Conservation (phyloP, 1,284 basidiomycete genomes). For the Cutaneotrichosporon daszewskae region DNA sequence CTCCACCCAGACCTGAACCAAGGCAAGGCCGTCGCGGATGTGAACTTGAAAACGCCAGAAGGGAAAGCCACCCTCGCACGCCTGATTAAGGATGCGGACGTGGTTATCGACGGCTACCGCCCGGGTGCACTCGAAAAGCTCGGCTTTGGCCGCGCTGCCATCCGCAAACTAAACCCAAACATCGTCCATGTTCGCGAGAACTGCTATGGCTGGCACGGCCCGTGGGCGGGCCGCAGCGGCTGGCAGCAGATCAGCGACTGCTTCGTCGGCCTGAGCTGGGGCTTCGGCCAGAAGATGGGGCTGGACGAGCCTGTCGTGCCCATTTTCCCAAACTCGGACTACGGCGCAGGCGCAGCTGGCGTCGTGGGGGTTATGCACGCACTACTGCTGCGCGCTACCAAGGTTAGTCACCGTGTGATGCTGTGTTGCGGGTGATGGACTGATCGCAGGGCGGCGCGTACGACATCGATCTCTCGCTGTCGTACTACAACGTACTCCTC, state of each 20-base stretch:
- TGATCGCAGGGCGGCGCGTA: slow-evolving; percentile 5
- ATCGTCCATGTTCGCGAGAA: slow-evolving; percentile 11
- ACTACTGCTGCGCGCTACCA: slow-evolving; percentile 5
- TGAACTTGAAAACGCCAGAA: slow-evolving; percentile 7
- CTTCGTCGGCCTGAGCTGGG: slow-evolving; percentile 1
- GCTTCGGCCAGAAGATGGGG: slow-evolving; percentile 4
- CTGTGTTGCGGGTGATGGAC: neutral
- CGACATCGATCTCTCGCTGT: slow-evolving; percentile 7
- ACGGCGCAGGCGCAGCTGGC: slow-evolving; percentile 7
- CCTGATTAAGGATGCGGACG: slow-evolving; percentile 7
- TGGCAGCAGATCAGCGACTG: slow-evolving; percentile 15
- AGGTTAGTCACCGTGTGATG: slow-evolving; percentile 1
- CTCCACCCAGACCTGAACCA: slow-evolving; percentile 9
- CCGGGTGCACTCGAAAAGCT: slow-evolving; percentile 6
- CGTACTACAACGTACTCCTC: slow-evolving; percentile 9
- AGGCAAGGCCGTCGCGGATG: slow-evolving; percentile 9
- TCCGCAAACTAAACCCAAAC: slow-evolving; percentile 7
- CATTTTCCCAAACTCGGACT: slow-evolving; percentile 12
- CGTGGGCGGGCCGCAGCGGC: slow-evolving; percentile 9
- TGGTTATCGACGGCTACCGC: slow-evolving; percentile 14
- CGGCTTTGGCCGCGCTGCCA: slow-evolving; percentile 1
- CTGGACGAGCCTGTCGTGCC: slow-evolving; percentile 5
- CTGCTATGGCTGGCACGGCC: slow-evolving; percentile 16
- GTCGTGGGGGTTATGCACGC: slow-evolving; percentile 9
- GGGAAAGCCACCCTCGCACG: slow-evolving; percentile 1